Base-by-base conservation (phyloP, 2,329 filamentous ascomycete genomes). In the Epichloe glyceriae region DNA sequence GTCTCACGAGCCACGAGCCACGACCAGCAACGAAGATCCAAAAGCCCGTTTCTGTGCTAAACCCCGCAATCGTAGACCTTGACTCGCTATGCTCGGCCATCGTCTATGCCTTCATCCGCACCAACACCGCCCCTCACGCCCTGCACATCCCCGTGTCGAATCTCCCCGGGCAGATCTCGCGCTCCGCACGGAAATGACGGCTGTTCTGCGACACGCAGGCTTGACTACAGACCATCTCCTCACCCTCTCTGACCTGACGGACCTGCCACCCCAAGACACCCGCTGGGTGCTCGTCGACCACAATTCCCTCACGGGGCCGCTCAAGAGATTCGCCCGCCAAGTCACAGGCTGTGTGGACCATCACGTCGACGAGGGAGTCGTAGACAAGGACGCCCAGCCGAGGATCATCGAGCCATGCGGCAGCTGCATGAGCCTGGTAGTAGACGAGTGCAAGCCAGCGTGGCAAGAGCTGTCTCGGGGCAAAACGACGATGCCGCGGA, bases 251-350 rank as follows among this genome's bases (percentile, higher is more conserved):
- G 72, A 75, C n/a, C 69, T 78, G 0, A 71, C 72, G 1, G 66
- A 61, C 40, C 62, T 85, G 11, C 58, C 64, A 0, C 71, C 79
- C 0, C 71, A 75, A 26, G 75, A 79, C 45, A 83, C 84, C 1
- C 71, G 70, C 47, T 89, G 85, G 85, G 67, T 88, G 17, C 71
- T 93, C 1, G 85, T 93, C 4, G 87, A 93, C 67, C 88, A 93
- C 70, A 93, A 93, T 62, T 74, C 72, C 1, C 70, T 88, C 46
- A 83, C 83, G 5, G 85, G 85, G 0, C 59, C 67, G 14, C 69
- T 91, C 15, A 66, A 63, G 38, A 64, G 71, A 15, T 86, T 80
- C 60, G 67, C 68, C 0, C 54, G 61, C 4, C 68, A 70, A 8
- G 75, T 90, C 0, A 67, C 73, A 4, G 85, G 83, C 4, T 83